Percentiles rank a stretch among this genome's conserved stretches.
Evolutionary conservation across 352 stramenopile species (phyloP).

Genomic region (Pythium diclinum): DNA sequence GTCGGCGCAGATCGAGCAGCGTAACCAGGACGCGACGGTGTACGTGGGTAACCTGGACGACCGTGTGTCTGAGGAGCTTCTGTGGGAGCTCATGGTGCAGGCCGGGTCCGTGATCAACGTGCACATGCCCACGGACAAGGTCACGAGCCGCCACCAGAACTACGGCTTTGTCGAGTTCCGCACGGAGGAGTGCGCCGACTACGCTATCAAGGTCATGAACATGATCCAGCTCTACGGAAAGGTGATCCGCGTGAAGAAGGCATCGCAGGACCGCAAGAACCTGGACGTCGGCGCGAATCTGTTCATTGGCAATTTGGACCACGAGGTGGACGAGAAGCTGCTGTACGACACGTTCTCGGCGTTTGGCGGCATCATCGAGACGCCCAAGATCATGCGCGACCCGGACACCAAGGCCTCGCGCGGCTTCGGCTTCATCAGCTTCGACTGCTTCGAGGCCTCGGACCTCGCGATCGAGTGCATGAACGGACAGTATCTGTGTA

Average conservation of each 20-base stretch:
- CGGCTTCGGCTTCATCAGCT: conserved; percentile 98
- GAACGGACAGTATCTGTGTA: conserved; percentile 98
- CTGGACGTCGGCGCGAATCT: conserved; percentile 99
- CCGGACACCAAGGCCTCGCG: conserved; percentile 90
- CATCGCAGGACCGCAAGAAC: conserved; percentile 93
- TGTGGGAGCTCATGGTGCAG: conserved; percentile 96
- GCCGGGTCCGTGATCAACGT: conserved; percentile 96
- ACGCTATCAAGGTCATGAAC: conserved; percentile 98
- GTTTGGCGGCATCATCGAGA: conserved; percentile 97
- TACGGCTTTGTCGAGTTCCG: conserved; percentile 99
- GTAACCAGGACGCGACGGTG: conserved; percentile 95
- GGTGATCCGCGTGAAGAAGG: conserved; percentile 96
- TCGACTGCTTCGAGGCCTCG: conserved; percentile 96
- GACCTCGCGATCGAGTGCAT: conserved; percentile 99
- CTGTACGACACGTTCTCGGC: conserved; percentile 99
- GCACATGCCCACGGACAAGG: conserved; percentile 98
- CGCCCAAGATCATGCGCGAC: conserved; percentile 95
- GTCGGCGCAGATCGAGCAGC: conserved; percentile 85
- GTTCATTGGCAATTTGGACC: conserved; percentile 96
- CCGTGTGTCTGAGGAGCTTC: conserved; percentile 93
- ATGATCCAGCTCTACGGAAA: conserved; percentile 98
- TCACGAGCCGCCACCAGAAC: conserved; percentile 93
- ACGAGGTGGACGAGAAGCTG: conserved; percentile 98
- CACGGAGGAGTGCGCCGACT: conserved; percentile 96
- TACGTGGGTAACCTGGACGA: conserved; percentile 99